Percentiles rank a stretch among this genome's conserved stretches.
Conservation (phyloP, 2,329 filamentous ascomycete genomes). For the Pyricularia sp. region DNA sequence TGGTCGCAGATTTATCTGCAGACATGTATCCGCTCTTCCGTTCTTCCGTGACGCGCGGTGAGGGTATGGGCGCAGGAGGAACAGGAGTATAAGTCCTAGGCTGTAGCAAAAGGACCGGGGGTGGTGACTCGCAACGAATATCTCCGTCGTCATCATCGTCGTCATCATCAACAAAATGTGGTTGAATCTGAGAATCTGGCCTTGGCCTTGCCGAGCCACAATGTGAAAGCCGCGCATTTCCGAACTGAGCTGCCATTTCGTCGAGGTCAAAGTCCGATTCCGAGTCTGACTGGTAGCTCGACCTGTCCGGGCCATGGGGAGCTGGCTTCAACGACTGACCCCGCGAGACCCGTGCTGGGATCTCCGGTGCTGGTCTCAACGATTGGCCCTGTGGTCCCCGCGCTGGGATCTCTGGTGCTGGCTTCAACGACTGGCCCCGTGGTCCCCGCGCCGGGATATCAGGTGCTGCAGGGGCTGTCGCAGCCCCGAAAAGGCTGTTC, state of each 20-base stretch:
- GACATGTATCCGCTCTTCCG: not conserved
- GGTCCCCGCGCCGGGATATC: not conserved
- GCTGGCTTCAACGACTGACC: not conserved
- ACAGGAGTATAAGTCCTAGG: slow-evolving; percentile 48
- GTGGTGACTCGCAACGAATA: not conserved
- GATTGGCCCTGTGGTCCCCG: not conserved
- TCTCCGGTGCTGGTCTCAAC: not conserved
- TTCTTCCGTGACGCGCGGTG: slow-evolving; percentile 27
- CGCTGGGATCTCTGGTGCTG: not conserved
- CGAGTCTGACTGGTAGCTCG: not conserved
- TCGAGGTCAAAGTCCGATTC: not conserved
- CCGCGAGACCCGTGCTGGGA: not conserved
- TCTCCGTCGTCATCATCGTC: not conserved
- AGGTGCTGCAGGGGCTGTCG: not conserved
- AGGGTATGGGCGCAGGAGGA: slow-evolving; percentile 36
- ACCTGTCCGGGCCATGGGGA: not conserved
- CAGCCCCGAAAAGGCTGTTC: slow-evolving; percentile 12
- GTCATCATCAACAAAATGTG: slow-evolving; percentile 22
- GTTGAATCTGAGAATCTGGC: not conserved
- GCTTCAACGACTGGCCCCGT: not conserved
- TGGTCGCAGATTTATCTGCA: not conserved
- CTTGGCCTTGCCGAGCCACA: not conserved
- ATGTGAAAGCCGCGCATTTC: not conserved
- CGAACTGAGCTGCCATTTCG: not conserved
- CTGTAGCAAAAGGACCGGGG: slow-evolving; percentile 41